A percentile compares a stretch with the other conserved stretches of the same genome.
phyloP scores from a whole-genome alignment of 805 yeast species.

The Saturnispora kantuleensis region DNA sequence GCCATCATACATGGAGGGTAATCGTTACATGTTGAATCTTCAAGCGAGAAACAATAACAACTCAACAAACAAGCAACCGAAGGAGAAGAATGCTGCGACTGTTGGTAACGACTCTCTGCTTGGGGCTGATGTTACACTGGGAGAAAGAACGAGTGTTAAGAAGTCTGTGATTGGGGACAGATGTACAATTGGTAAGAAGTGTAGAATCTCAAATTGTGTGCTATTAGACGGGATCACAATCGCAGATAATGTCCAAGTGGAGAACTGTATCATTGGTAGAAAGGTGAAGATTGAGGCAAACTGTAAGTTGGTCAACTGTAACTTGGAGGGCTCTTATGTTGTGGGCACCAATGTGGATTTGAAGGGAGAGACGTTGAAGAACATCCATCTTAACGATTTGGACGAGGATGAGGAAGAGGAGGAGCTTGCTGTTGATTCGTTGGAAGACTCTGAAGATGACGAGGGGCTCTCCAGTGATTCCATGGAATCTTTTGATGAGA shows the following conservation, averaged over 20 bases:
- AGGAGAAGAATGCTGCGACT: conserved; percentile 50
- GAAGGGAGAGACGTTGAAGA: conserved; percentile 32
- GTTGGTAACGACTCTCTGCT: conserved; percentile 83
- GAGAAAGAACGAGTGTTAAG: conserved; percentile 80
- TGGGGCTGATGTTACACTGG: conserved; percentile 57
- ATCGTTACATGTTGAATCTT: conserved; percentile 60
- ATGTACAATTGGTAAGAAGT: conserved; percentile 74
- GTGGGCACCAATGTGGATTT: conserved; percentile 45
- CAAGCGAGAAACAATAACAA: conserved; percentile 37
- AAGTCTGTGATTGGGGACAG: conserved; percentile 69
- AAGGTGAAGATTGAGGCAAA: conserved; percentile 55
- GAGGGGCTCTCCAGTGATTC: background rate
- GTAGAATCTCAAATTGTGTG: conserved; percentile 82
- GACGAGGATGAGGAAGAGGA: conserved; percentile 26
- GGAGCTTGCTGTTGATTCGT: background rate
- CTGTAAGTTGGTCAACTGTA: conserved; percentile 65
- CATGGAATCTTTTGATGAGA: conserved; percentile 38
- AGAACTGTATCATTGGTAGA: conserved; percentile 80
- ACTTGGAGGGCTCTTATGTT: conserved; percentile 69
- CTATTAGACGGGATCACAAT: conserved; percentile 59
- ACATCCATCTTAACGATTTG: conserved; percentile 26
- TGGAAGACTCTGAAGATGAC: conserved; percentile 44
- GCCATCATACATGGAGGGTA: conserved; percentile 82
- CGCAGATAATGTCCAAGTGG: conserved; percentile 70
- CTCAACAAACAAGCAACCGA: conserved; percentile 9